Conservation (phyloP, 1,284 basidiomycete genomes). For the Schizopora paradoxa region DNA sequence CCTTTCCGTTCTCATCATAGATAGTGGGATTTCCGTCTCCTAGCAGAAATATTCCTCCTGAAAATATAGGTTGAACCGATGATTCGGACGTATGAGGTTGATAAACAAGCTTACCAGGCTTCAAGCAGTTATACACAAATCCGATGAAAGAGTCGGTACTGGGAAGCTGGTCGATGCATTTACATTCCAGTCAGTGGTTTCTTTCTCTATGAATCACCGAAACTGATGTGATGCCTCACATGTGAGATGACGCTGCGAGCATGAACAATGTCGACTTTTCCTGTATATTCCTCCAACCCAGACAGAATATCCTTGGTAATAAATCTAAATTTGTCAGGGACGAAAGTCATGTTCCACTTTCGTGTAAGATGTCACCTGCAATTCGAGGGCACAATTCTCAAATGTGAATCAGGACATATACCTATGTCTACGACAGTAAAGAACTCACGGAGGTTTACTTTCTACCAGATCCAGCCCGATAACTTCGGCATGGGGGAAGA, state of each 20-base stretch:
- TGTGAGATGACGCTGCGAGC: constrained; percentile 16
- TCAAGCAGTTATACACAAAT: not conserved
- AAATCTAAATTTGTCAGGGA: constrained; percentile 7
- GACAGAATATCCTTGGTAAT: constrained; percentile 8
- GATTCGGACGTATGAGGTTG: not conserved
- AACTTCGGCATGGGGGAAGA: constrained; percentile 15
- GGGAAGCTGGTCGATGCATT: not conserved
- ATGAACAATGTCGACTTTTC: constrained; percentile 15
- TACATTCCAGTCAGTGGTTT: not conserved
- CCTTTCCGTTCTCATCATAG: too few species aligned
- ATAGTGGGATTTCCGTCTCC: too few species aligned
- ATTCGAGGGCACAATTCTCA: constrained; percentile 5
- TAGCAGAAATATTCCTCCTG: not conserved
- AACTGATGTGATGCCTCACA: too few species aligned
- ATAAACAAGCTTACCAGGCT: not conserved
- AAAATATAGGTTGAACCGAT: not conserved
- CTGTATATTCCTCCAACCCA: constrained; percentile 5
- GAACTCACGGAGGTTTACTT: constrained; percentile 11
- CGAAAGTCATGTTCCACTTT: too few species aligned
- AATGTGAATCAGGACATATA: too few species aligned
- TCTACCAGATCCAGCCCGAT: constrained; percentile 16
- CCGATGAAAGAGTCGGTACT: not conserved
- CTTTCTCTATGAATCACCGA: not conserved
- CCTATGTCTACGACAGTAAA: not conserved
- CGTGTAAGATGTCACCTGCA: constrained; percentile 10